Conservation (phyloP, 2,329 filamentous ascomycete species). For the Cadophora gregata region DNA sequence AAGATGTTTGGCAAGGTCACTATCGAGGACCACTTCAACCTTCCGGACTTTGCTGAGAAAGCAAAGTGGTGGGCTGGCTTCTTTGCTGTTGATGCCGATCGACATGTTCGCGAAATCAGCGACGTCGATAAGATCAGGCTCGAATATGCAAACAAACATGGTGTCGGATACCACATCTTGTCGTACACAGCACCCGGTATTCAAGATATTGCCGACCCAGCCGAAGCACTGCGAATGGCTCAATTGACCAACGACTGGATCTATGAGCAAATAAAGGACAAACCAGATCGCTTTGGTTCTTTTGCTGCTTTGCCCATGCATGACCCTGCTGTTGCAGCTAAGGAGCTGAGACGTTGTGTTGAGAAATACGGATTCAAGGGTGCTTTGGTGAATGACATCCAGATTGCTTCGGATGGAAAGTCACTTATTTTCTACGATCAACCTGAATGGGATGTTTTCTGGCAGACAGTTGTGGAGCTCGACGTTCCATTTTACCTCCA, state of each 20-base stretch:
- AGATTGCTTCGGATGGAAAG: constrained; percentile 62
- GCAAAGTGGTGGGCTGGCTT: constrained; percentile 66
- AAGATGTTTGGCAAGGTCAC: constrained; percentile 66
- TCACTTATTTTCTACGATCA: constrained; percentile 69
- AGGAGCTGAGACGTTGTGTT: constrained; percentile 58
- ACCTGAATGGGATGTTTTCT: constrained; percentile 66
- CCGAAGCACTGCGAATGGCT: constrained; percentile 50
- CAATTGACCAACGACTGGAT: constrained; percentile 46
- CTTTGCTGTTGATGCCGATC: constrained; percentile 63
- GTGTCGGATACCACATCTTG: constrained; percentile 55
- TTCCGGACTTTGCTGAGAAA: constrained; percentile 63
- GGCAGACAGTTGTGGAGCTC: constrained; percentile 61
- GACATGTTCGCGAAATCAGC: constrained; percentile 62
- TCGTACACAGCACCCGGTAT: constrained; percentile 57
- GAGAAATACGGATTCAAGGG: constrained; percentile 66
- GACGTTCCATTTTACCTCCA: constrained; percentile 71
- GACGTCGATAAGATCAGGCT: constrained; percentile 52
- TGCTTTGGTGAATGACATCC: constrained; percentile 66
- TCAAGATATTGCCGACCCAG: constrained; percentile 52
- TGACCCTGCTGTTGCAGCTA: constrained; percentile 55
- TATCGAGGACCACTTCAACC: constrained; percentile 66
- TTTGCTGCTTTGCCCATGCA: constrained; percentile 60
- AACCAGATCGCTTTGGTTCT: constrained; percentile 51
- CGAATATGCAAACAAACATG: constrained; percentile 52
- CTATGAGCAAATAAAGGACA: constrained; percentile 34